Evolutionary conservation across 139 green algal species (phyloP), one percentile per base, ranked within the genome.

Genomic region (Chlorella sp.): DNA sequence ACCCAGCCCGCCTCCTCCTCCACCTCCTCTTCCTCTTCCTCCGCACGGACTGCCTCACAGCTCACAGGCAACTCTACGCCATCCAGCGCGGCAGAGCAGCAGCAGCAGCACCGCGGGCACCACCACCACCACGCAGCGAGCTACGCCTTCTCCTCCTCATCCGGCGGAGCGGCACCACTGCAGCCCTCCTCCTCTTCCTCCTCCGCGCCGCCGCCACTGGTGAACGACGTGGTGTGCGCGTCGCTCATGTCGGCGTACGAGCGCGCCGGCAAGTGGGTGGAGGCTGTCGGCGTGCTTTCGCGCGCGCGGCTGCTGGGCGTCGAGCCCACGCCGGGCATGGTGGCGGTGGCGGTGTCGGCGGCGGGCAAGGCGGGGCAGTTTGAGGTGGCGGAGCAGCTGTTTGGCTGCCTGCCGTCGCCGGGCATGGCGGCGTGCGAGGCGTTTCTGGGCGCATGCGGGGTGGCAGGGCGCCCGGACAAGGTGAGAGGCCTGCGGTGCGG

Each of bases 161-260:
- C n/a, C n/a, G n/a, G n/a, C n/a, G n/a, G n/a, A n/a, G n/a, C n/a
- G n/a, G n/a, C n/a, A n/a, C n/a, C n/a, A n/a, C n/a, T n/a, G n/a
- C n/a, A n/a, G 60, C 27, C 60, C 60, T 66, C 60, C 27, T 20
- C 60, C 5, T 5, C 60, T 14, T 66, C 14, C 26, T 17, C 42
- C 10, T 17, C 42, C 42, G 10, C 42, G 10, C 17, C 10, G 10
- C 42, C 67, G 2, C 59, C 63, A 35, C 31, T 88, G 59, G 60
- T 96, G 5, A 96, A 94, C 71, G 89, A 93, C 77, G 90, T 94
- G 0, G 88, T 96, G 27, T 93, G 87, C 36, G 87, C 85, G 1
- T 86, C 90, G 5, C 80, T 96, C 66, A 96, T 96, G 90, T 64
- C 88, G 49, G 91, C 89, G 0, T 96, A 94, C 35, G 90, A 95